Conservation (phyloP, 2,329 filamentous ascomycete genomes). For the Spiromastix sp. region DNA sequence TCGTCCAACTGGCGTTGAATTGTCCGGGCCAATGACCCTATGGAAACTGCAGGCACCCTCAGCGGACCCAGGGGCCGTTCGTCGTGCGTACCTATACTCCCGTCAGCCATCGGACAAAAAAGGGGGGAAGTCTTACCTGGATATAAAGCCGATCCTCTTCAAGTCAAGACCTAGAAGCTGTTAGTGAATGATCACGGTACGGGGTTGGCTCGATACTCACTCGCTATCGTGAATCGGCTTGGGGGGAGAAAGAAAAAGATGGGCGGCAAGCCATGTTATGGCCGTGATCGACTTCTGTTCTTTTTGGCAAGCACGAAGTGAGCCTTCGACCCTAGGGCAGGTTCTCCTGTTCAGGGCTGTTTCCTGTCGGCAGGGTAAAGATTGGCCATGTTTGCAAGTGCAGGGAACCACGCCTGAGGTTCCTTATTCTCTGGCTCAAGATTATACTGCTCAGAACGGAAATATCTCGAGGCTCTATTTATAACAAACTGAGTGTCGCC, state of each 20-base stretch:
- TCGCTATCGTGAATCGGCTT: neutral
- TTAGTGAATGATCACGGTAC: neutral
- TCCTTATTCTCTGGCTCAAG: neutral
- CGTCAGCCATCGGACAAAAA: neutral
- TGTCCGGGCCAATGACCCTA: neutral
- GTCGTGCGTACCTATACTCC: neutral
- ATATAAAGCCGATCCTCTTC: neutral
- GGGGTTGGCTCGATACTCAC: neutral
- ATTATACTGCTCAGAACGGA: too few relatives aligned
- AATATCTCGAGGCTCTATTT: too few relatives aligned
- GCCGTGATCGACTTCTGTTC: neutral
- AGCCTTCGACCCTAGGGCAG: neutral
- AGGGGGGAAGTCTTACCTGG: neutral
- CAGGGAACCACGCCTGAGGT: neutral
- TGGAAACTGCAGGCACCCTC: conserved; percentile 1
- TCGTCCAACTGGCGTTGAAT: conserved; percentile 4
- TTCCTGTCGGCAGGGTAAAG: neutral
- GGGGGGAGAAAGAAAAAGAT: neutral
- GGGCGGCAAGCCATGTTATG: neutral
- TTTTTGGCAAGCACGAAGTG: neutral
- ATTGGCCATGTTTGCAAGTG: neutral
- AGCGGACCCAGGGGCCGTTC: neutral
- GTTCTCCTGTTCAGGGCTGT: neutral
- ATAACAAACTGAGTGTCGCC: too few relatives aligned
- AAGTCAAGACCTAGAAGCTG: neutral